Evolutionary conservation across 2,329 filamentous ascomycete genomes (phyloP), one percentile per base, ranked within the genome.

Genomic region (Colletotrichum lupini): DNA sequence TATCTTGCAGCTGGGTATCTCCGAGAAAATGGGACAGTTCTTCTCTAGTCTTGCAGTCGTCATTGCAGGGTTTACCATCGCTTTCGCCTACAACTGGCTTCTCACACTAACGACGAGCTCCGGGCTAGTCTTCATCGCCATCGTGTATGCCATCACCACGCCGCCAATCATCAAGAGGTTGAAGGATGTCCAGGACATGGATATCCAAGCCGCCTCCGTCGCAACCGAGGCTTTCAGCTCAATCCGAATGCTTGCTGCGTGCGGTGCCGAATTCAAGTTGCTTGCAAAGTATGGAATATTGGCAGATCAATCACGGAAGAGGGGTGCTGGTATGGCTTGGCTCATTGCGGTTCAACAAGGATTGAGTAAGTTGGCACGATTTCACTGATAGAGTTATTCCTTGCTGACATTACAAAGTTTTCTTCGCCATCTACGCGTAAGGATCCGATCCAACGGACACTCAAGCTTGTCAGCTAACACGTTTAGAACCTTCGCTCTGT

Each of bases 1-100:
- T 74, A 85, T 85, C 0, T 83, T 90, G 12, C 88, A 90, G 69
- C 81, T 87, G 30, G 87, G 87, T 22, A 85, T 89, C n/a, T 89
- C 87, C 0, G 87, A 89, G 75, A 86, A 86, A 66, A 79, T 90
- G 5, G 82, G 82, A 1, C 79, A 79, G 2, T 79, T 87, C 1
- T 80, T 87, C 35, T 82, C 86, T 63, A 83, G 81, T 2, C 63
- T 84, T 2, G 79, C 85, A 2, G 77, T 85, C 1, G 76, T 87
- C 5, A 75, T 85, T 6, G 79, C 86, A 0, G 86, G 86, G 67
- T 82, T 88, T n/a, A 81, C 83, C 12, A 85, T 90, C 59, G 85
- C 88, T 0, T 89, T 90, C 74, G 77, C 81, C 19, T 88, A 87
- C 72, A 87, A 84, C 35, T 88, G 87, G 85, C 80, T 86, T 16